Conservation (phyloP, 768 basidiomycete genomes). For the Rhodotorula sphaerocarpa region DNA sequence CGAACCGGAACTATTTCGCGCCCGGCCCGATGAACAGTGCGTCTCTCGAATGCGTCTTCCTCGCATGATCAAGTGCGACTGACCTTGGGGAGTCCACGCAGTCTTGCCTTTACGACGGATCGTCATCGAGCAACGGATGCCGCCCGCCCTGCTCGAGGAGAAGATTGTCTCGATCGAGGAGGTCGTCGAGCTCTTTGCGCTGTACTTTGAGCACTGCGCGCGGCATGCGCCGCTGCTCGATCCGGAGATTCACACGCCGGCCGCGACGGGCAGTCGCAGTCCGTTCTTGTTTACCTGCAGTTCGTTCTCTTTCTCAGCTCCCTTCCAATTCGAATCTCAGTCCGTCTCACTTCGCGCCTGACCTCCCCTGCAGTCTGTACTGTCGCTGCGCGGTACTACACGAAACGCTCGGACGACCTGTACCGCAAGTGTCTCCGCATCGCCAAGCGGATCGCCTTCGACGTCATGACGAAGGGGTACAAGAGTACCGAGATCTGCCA, state of each 20-base stretch:
- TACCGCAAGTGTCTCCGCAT: constrained; percentile 55
- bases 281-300: constrained; percentile 91
- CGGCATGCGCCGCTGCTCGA: constrained; percentile 65
- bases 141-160: constrained; percentile 33
- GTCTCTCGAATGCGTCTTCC: background rate
- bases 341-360: no score
- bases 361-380: constrained; percentile 62
- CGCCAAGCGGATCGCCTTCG: constrained; percentile 65
- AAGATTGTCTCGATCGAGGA: constrained; percentile 50
- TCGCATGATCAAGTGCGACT: constrained; percentile 41
- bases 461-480: constrained; percentile 40
- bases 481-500: constrained; percentile 70
- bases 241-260: constrained; percentile 82
- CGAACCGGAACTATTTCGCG: constrained; percentile 36
- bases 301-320: constrained; percentile 45
- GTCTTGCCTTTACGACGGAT: constrained; percentile 37
- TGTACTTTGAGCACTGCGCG: constrained; percentile 44
- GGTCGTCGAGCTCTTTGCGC: constrained; percentile 80
- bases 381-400: constrained; percentile 85
- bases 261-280: constrained; percentile 83
- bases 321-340: background rate
- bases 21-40: constrained; percentile 39
- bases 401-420: constrained; percentile 62
- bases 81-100: background rate
- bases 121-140: constrained; percentile 38